phyloP scores from a whole-genome alignment of 2,329 filamentous ascomycete genomes.

The Talaromyces verruculosus region DNA sequence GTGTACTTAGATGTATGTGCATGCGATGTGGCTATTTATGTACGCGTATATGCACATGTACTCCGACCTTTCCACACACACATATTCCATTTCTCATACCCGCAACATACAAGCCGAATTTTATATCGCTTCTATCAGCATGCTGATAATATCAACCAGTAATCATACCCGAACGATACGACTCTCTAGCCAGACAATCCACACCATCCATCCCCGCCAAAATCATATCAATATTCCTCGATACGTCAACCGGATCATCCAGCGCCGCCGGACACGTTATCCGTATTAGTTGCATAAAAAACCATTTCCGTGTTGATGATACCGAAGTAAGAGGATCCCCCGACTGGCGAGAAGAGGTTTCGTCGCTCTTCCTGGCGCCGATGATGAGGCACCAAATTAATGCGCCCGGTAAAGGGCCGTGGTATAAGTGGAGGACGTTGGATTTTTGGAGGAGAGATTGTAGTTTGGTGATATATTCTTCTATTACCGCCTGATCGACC shows the following conservation, averaged over 20 bases:
- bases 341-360: background rate
- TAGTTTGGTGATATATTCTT: conserved; percentile 11
- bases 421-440: conserved; percentile 23
- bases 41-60: background rate
- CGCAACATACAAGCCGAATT: background rate
- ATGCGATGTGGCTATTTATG: background rate
- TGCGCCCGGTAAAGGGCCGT: conserved; percentile 23
- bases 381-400: conserved; percentile 27
- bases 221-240: conserved; percentile 22
- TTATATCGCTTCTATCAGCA: background rate
- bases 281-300: conserved; percentile 26
- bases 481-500: background rate
- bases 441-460: conserved; percentile 23
- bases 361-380: conserved; percentile 23
- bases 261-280: conserved; percentile 24
- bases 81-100: background rate
- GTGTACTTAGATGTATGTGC: background rate
- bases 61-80: background rate
- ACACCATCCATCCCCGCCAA: conserved; percentile 22
- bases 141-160: background rate
- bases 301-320: conserved; percentile 23
- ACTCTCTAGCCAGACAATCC: background rate
- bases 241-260: conserved; percentile 17
- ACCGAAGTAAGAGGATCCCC: background rate
- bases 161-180: background rate